Conservation (phyloP, 2,329 filamentous ascomycete genomes). For the Botrytis tulipae region DNA sequence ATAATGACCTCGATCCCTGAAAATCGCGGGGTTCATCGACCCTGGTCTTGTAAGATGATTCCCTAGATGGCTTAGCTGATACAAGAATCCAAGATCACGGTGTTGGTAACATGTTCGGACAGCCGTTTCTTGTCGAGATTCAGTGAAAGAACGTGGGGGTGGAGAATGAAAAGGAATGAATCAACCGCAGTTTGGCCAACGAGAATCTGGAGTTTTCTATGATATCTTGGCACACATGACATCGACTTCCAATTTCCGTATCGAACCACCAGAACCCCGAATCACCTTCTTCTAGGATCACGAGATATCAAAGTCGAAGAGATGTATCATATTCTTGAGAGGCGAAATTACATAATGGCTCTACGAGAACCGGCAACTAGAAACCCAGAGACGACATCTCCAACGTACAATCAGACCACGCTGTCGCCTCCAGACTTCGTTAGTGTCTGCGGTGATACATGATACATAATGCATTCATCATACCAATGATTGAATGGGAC, state of each 20-base stretch:
- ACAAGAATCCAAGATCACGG: conserved; percentile 12
- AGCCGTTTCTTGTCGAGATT: background rate
- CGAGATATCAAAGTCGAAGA: background rate
- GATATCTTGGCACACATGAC: conserved; percentile 17
- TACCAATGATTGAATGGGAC: conserved; percentile 13
- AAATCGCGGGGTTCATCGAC: conserved; percentile 15
- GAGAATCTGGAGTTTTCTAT: conserved; percentile 4
- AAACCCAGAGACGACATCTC: conserved; percentile 6
- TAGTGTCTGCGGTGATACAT: conserved; percentile 17
- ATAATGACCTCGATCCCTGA: conserved; percentile 18
- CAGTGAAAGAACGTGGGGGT: conserved; percentile 10
- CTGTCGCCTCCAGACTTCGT: background rate
- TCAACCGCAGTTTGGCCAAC: conserved; percentile 13
- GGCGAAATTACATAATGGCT: conserved; percentile 11
- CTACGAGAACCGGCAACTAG: conserved; percentile 6
- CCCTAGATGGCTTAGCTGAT: conserved; percentile 4
- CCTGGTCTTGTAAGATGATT: conserved; percentile 13
- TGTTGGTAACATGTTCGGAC: conserved; percentile 11
- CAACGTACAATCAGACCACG: conserved; percentile 11
- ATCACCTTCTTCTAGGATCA: background rate
- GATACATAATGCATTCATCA: conserved; percentile 16
- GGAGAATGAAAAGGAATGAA: background rate
- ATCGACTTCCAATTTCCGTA: background rate
- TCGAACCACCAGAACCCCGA: background rate
- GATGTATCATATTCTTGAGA: background rate